phyloP scores from a whole-genome alignment of 768 basidiomycete genomes.

The Peribolospora kevripleyi region DNA sequence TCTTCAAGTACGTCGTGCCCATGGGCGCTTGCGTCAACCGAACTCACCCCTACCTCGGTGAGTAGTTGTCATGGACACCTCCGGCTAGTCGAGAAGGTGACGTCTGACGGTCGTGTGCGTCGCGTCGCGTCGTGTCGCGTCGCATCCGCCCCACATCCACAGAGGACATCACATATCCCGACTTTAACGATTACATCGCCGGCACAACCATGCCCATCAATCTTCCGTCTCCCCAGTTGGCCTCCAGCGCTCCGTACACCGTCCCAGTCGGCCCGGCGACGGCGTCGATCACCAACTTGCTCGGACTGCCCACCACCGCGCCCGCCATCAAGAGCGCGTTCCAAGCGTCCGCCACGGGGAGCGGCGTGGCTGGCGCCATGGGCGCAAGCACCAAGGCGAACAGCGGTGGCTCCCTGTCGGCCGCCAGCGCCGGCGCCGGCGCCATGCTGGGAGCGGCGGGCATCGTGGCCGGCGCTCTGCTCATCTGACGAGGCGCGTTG shows the following conservation, averaged over 20 bases:
- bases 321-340: background rate
- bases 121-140: no score
- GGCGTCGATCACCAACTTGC: background rate
- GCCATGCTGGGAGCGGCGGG: no score
- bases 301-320: background rate
- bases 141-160: no score
- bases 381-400: no score
- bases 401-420: no score
- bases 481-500: no score
- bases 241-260: background rate
- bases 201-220: background rate
- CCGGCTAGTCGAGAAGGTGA: no score
- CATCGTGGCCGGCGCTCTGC: no score
- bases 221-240: no score
- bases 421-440: no score
- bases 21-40: slow-evolving; percentile 15
- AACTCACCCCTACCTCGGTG: slow-evolving; percentile 16
- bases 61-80: no score
- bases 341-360: background rate
- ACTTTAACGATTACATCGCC: slow-evolving; percentile 4
- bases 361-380: background rate
- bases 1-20: slow-evolving; percentile 18
- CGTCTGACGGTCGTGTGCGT: no score
- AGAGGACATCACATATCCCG: slow-evolving; percentile 9
- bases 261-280: slow-evolving; percentile 7